Evolutionary conservation across 768 basidiomycete species (phyloP), one percentile per base, ranked within the genome.

Genomic region (Pleurotus cornucopiae): DNA sequence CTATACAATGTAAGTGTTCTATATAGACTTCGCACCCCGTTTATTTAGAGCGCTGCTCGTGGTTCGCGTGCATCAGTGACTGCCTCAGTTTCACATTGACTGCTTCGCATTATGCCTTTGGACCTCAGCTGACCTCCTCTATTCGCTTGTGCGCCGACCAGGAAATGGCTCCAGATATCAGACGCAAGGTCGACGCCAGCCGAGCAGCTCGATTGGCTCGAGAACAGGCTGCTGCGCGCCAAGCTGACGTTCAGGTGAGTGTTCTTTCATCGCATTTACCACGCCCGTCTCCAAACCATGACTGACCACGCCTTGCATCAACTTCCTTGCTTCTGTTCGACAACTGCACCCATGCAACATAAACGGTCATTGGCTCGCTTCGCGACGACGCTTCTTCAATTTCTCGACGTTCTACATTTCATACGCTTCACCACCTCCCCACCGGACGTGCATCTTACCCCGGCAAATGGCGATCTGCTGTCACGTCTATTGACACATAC

Each of bases 161-260:
- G 85, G 72, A 76, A 65, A 75, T 88, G 76, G 76, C 86, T 18
- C 86, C 86, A 59, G 84, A 85, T 70, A 67, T 87, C 58, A 78
- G 76, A 61, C 77, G 80, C 46, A 81, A 80, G 61, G 86, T 88
- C 14, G 86, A 88, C 61, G 79, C 79, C 2, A 73, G 76, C 55
- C 78, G 82, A 37, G 76, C 77, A 13, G 69, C 77, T 6, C 76
- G 86, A 26, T 61, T 77, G 9, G 76, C 78, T 3, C 73, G 77
- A 65, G 86, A 86, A 71, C 73, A 73, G 47, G 79, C 77, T 56
- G 74, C 77, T 64, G 76, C 76, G 64, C 77, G 75, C 62, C 79
- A 80, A 62, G 71, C 76, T 5, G 72, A 77, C 56, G 77, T 75
- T 4, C 81, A 83, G 79, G 84, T 79, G 54, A 66, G 77, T 71